These are phyloP conservation scores for Hippophae rhamnoides DNA, from an alignment of 306 rosid species.

Conservation along the genomic window DNA sequence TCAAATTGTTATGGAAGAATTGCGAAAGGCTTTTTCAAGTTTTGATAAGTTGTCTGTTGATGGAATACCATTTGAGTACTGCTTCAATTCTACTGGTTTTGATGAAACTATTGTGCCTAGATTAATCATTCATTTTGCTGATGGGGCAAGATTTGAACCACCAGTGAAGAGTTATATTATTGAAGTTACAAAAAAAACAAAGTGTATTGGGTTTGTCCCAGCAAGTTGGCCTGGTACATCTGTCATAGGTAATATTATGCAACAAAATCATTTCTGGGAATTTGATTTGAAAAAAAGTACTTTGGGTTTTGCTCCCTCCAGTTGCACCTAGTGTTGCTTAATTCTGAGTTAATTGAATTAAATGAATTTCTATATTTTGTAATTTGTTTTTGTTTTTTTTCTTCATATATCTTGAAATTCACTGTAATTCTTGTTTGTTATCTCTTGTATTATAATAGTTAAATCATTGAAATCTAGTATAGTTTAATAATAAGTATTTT, in stretches of 20 bases:
- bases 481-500: too few relatives aligned
- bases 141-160: conserved; percentile 52
- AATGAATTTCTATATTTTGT: too few relatives aligned
- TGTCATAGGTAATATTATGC: conserved; percentile 66
- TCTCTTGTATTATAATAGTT: too few relatives aligned
- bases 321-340: conserved; percentile 29
- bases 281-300: conserved; percentile 35
- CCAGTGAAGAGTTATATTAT: conserved; percentile 57
- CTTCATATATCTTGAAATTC: too few relatives aligned
- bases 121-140: conserved; percentile 49
- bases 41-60: background rate
- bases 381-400: too few relatives aligned
- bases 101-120: conserved; percentile 29
- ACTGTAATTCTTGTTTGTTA: too few relatives aligned
- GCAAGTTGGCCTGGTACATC: conserved; percentile 13
- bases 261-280: conserved; percentile 68
- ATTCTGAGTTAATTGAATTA: too few relatives aligned
- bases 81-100: conserved; percentile 38
- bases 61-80: conserved; percentile 25
- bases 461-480: too few relatives aligned
- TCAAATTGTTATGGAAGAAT: conserved; percentile 18
- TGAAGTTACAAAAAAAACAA: conserved; percentile 21
- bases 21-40: conserved; percentile 13
- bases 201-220: conserved; percentile 46
- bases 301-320: conserved; percentile 51